Evolutionary conservation across 2,329 filamentous ascomycete species (phyloP).

Genomic region (Alternaria alternata): DNA sequence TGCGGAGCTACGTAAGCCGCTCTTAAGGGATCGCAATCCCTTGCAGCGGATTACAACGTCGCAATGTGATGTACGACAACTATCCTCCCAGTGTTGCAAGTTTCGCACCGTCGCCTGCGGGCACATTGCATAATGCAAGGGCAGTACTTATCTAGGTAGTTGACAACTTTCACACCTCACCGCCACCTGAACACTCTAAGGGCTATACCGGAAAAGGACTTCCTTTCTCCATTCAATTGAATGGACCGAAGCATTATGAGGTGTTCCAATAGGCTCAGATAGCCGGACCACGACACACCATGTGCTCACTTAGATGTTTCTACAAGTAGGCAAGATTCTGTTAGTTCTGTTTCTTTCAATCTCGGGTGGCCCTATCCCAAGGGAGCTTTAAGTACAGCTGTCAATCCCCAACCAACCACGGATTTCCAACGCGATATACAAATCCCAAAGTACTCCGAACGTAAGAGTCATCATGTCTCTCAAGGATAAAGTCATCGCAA

Average conservation of each 20-base stretch:
- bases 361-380: neutral
- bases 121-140: neutral
- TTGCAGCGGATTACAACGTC: neutral
- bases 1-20: neutral
- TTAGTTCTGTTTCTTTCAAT: neutral
- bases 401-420: neutral
- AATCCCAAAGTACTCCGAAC: neutral
- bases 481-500: conserved; percentile 41
- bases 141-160: neutral
- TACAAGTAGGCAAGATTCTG: neutral
- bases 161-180: neutral
- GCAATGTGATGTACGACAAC: neutral
- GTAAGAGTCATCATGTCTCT: conserved; percentile 25
- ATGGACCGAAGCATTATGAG: neutral
- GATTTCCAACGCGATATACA: neutral
- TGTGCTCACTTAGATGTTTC: neutral
- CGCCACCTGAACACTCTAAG: neutral
- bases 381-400: neutral
- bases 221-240: neutral
- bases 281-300: neutral
- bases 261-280: neutral
- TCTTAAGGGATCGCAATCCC: neutral
- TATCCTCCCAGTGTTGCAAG: neutral
- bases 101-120: neutral
- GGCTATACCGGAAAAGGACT: conserved; percentile 4